Evolutionary conservation across 2,329 filamentous ascomycete genomes (phyloP).

Genomic region (Trichoderma pleuroti): DNA sequence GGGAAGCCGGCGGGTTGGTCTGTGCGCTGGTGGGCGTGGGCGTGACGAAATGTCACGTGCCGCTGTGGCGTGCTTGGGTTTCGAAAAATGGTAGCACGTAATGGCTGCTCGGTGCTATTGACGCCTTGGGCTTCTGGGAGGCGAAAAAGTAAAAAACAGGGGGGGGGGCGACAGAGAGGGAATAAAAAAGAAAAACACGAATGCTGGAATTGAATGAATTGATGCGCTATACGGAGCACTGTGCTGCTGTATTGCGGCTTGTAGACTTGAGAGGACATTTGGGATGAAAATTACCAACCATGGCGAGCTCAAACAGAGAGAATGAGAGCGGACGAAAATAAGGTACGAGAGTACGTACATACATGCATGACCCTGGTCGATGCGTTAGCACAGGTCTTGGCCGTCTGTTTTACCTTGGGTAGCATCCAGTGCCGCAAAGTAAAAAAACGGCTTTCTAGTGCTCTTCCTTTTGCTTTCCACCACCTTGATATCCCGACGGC

Average conservation of each 20-base stretch:
- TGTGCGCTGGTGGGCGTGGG: background rate
- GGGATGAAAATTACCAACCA: background rate
- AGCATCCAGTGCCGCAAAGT: background rate
- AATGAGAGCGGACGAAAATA: background rate
- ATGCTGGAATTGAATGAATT: background rate
- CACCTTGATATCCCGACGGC: background rate
- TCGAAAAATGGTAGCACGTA: background rate
- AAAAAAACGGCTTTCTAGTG: slow-evolving; percentile 8
- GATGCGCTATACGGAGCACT: background rate
- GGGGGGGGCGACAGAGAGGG: background rate
- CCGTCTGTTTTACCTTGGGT: slow-evolving; percentile 1
- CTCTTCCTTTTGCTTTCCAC: slow-evolving; percentile 1
- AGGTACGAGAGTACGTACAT: background rate
- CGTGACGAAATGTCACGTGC: slow-evolving; percentile 14
- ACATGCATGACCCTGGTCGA: slow-evolving; percentile 6
- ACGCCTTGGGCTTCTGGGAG: background rate
- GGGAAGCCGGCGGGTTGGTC: background rate
- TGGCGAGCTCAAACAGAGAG: background rate
- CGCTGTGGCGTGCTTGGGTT: background rate
- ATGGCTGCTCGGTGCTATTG: background rate
- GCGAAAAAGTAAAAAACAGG: background rate
- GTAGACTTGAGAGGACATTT: background rate
- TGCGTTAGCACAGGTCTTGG: slow-evolving; percentile 2
- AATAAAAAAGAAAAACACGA: background rate
- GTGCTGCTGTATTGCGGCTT: background rate